These are phyloP conservation scores for Alternaria tenuissima DNA, from an alignment of 2,329 filamentous ascomycete species.

Conservation along the genomic window DNA sequence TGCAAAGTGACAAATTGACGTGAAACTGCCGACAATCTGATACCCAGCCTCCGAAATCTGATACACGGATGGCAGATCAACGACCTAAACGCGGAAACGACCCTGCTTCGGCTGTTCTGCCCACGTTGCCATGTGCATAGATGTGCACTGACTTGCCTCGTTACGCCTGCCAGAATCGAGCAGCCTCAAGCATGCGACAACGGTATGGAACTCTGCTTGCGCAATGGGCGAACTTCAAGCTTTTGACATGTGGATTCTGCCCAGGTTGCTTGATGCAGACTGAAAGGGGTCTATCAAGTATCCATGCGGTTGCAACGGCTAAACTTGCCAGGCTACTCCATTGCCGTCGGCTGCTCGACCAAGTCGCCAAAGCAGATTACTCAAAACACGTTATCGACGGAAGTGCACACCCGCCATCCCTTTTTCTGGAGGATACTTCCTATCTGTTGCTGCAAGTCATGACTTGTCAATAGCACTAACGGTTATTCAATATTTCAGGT, in stretches of 20 bases:
- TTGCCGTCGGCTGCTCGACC: constrained; percentile 9
- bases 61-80: constrained; percentile 45
- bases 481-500: constrained; percentile 20
- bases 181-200: neutral
- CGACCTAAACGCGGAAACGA: constrained; percentile 10
- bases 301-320: constrained; percentile 27
- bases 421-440: constrained; percentile 17
- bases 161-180: constrained; percentile 13
- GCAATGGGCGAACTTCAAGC: constrained; percentile 4
- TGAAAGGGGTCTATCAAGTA: constrained; percentile 10
- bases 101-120: constrained; percentile 5
- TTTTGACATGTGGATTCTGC: constrained; percentile 1
- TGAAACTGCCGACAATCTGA: constrained; percentile 49
- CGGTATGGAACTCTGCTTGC: constrained; percentile 2
- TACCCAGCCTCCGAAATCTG: constrained; percentile 41
- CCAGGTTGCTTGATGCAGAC: neutral
- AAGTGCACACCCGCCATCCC: constrained; percentile 12
- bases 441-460: constrained; percentile 25
- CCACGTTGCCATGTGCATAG: neutral
- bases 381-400: constrained; percentile 8
- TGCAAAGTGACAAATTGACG: constrained; percentile 38
- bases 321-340: constrained; percentile 29
- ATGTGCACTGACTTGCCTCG: constrained; percentile 7
- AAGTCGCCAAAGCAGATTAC: constrained; percentile 21
- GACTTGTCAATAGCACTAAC: constrained; percentile 27